Percentiles rank a stretch among this genome's conserved stretches.
These are phyloP conservation scores for Pyrenopolyporus hunteri DNA, from an alignment of 495 filamentous ascomycete species.

Conservation along the genomic window DNA sequence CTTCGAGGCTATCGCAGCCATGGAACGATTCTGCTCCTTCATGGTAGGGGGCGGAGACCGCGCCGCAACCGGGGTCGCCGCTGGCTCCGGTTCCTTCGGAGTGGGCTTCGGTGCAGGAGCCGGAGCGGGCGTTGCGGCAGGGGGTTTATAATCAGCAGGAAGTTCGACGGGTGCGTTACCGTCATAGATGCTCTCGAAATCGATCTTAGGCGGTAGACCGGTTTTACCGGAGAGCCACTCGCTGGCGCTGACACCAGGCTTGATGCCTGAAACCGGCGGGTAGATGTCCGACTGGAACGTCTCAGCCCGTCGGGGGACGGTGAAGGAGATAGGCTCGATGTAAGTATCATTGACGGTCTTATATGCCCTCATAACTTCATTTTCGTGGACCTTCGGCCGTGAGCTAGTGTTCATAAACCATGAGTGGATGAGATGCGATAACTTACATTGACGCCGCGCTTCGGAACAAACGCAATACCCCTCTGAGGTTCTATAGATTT, in stretches of 20 bases:
- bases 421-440: background rate
- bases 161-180: slow-evolving; percentile 78
- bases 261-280: slow-evolving; percentile 77
- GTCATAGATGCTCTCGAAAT: slow-evolving; percentile 89
- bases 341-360: slow-evolving; percentile 95
- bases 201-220: slow-evolving; percentile 85
- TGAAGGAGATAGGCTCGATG: slow-evolving; percentile 96
- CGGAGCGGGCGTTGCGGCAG: slow-evolving; percentile 53
- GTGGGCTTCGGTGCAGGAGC: slow-evolving; percentile 57
- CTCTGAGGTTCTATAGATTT: slow-evolving; percentile 94
- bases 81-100: slow-evolving; percentile 58
- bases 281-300: slow-evolving; percentile 98
- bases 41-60: slow-evolving; percentile 68
- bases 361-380: slow-evolving; percentile 93
- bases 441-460: slow-evolving; percentile 86
- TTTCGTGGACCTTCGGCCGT: slow-evolving; percentile 76
- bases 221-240: slow-evolving; percentile 90
- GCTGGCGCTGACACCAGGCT: slow-evolving; percentile 75
- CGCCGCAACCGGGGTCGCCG: slow-evolving; percentile 54
- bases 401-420: slow-evolving; percentile 4
- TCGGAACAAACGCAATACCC: slow-evolving; percentile 92
- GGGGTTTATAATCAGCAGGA: slow-evolving; percentile 70
- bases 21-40: slow-evolving; percentile 82
- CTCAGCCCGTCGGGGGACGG: slow-evolving; percentile 93
- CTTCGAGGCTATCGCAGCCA: slow-evolving; percentile 81